Evolutionary conservation across 129 eudicot species (phyloP), one percentile per base, ranked within the genome.

Genomic region (Dittrichia graveolens): DNA sequence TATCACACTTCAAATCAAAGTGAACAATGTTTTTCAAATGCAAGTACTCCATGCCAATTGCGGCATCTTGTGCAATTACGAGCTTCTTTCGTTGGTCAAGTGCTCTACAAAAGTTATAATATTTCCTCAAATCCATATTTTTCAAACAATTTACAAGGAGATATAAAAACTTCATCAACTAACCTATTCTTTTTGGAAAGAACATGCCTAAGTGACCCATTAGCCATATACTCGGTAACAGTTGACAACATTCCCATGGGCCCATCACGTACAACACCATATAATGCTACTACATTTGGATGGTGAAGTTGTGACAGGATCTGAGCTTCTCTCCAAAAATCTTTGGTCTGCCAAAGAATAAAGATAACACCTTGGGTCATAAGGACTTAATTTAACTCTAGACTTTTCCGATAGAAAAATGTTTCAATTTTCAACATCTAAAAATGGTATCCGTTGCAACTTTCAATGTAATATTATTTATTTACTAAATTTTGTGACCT

Each of bases 281-380:
- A 89, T 48, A 86, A 80, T 72, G 92, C 96, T 45, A 89, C 92
- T 69, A 89, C 83, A 76, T 89, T 89, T 41, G 96, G 96, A 78
- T 89, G 96, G 69, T 86, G 96, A 72, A 89, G 89, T 73, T 80
- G 83, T 18, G 90, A 86, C 70, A 89, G 82, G 50, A 89, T 84
- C 73, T 86, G 82, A 73, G 92, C 96, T 84, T 89, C 96, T 73
- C 92, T 86, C 92, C 96, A 86, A 64, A 89, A 89, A 61, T 89
- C 92, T 79, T 82, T 89, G 7, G 83, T 78, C 96, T 89, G 82
- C 43, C 9, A 50, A 49, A 65, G 24, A 40, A 71, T 37, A 38
- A 38, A 2, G 24, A 49, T 12, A 24, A 24, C 31, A 24, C 31
- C 31, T 0, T 24, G 31, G 31, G 2, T 24, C 31, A 24, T 24